These are phyloP conservation scores for Teunomyces gatunensis DNA, from an alignment of 805 yeast species.

Conservation along the genomic window DNA sequence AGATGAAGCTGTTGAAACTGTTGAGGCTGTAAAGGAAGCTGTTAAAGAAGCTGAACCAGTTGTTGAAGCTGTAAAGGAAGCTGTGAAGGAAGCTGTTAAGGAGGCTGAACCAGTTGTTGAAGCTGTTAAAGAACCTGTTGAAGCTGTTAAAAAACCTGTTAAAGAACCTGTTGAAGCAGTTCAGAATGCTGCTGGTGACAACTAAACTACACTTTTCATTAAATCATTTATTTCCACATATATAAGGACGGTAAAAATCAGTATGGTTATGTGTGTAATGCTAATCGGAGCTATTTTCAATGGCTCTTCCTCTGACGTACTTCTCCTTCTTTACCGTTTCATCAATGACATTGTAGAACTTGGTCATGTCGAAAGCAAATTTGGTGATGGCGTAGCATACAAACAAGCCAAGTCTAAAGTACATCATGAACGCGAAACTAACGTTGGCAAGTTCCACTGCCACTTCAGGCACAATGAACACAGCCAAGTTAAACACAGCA, in stretches of 20 bases:
- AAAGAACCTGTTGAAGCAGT: not conserved
- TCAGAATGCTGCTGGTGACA: too few relatives aligned
- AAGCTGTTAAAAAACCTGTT: slow-evolving; percentile 7
- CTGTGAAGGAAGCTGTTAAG: slow-evolving; percentile 4
- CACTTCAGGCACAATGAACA: not conserved
- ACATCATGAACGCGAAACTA: not conserved
- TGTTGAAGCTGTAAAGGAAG: slow-evolving; percentile 3
- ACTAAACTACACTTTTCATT: not conserved
- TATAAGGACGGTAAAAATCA: slow-evolving; percentile 2
- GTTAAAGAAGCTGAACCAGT: slow-evolving; percentile 12
- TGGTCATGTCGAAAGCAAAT: not conserved
- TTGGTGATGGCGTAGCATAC: not conserved
- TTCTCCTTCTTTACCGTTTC: slow-evolving; percentile 56
- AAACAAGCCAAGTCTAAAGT: not conserved
- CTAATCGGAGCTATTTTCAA: slow-evolving; percentile 35
- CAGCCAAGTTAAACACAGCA: not conserved
- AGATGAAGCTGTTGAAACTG: slow-evolving; percentile 3
- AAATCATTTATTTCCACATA: slow-evolving; percentile 1
- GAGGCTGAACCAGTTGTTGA: slow-evolving; percentile 1
- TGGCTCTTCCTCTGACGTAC: slow-evolving; percentile 55
- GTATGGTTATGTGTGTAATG: not conserved
- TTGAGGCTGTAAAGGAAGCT: slow-evolving; percentile 12
- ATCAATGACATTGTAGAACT: slow-evolving; percentile 21
- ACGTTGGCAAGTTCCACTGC: not conserved
- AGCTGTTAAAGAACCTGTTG: slow-evolving; percentile 9